Evolutionary conservation across 1,139 yeast species (phyloP), one percentile per base, ranked within the genome.

Genomic region (Hanseniaspora gamundiae): DNA sequence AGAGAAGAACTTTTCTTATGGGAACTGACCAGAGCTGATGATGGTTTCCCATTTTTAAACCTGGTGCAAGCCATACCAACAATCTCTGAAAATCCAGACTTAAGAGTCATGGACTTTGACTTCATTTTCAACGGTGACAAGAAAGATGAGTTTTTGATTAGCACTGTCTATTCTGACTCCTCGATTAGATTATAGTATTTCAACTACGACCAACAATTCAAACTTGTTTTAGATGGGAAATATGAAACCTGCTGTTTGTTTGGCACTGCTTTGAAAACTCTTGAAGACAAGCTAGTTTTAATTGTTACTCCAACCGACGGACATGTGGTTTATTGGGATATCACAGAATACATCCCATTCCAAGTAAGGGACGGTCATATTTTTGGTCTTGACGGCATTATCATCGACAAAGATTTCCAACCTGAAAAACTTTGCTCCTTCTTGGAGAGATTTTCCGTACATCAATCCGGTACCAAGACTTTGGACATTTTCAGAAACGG

Each of bases 1-100:
- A 76, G 93, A 55, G 98, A 91, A 59, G 98, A 91, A 62, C 72
- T 91, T 42, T 73, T 74, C 48, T 65, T 86, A 8, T 91, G 98
- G 98, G 73, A 73, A 48, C 55, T 84, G 2, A 53, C 59, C 41
- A 60, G 62, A 22, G 52, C 61, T 8, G 60, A 58, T 26, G 51
- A 59, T 2, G 55, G 54, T 1, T 58, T 58, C 20, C 76, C 81
- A 1, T 64, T 70, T 30, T 67, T 80, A 35, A 56, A 55, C 0
- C 67, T 75, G 35, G 61, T 59, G 45, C 69, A 76, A 7, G 63
- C 73, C 3, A 57, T 81, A 36, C 67, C 66, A 9, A 74, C 82
- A 2, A 56, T 66, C 1, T 58, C 66, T 42, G 52, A 70, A 10
- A 73, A 74, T 43, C 94, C 94, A 0, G 97, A 91, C 59, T 67